Base-by-base conservation (phyloP, 2,329 filamentous ascomycete species). In the Alternaria panax region DNA sequence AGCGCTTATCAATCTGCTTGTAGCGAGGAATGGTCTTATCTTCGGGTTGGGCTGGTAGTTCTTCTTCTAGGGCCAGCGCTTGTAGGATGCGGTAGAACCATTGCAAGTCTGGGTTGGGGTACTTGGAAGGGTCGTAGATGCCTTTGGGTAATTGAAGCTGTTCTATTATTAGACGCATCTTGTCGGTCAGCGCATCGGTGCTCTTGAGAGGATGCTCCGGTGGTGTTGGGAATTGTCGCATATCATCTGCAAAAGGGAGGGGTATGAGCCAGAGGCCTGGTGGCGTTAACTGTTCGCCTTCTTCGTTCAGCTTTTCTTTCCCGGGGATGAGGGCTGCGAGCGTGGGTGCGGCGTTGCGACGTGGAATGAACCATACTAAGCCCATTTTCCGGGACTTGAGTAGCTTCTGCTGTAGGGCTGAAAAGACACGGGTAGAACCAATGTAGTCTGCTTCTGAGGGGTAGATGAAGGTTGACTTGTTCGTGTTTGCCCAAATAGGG, bases 1-100 rank as follows among this genome's bases (percentile, higher is more conserved):
- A 90, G 28, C 94, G 88, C 81, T 84, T 98, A 76, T 93, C 87
- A 55, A 99, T 98, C 66, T 96, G 92, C 67, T 87, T 90, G 78
- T 90, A 93, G 69, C 91, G 92, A 1, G 95, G 95, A 14, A 92
- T 75, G 0, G 95, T 98, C 65, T 90, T 89, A 73, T 99, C 95
- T 50, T 89, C 86, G 2, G 86, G 83, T 45, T 85, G 80, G 20
- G 91, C 89, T 0, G 93, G 93, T 1, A 96, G 81, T 66, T 97
- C 93, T 75, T 99, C 95, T 34, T 97, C 93, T 1, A 99, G 83
- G 0, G 95, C 95, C 57, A 97, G 85, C 7, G 92, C 90, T 79
- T 99, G 95, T 0, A 99, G 82, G 45, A 99, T 96, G 62, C 88
- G 90, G 82, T 98, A 99, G 80, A 98, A 95, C 93, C 94, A 99